These are phyloP conservation scores for Candida ficus DNA, from an alignment of 805 yeast genomes.

Conservation along the genomic window DNA sequence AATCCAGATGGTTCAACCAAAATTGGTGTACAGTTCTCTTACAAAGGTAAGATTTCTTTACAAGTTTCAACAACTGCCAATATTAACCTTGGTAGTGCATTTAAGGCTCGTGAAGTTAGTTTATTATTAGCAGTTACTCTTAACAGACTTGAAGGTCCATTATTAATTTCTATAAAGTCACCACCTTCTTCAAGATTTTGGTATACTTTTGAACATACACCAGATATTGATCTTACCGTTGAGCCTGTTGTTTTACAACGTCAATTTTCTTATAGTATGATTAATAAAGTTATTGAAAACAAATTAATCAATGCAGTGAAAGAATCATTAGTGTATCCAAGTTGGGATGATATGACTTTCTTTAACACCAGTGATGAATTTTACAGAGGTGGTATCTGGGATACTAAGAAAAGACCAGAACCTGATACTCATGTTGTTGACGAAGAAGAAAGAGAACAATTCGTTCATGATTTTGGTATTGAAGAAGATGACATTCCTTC, in stretches of 20 bases:
- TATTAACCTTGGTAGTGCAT: conserved; percentile 68
- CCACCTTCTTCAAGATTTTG: conserved; percentile 90
- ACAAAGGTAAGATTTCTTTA: conserved; percentile 70
- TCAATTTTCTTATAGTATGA: conserved; percentile 68
- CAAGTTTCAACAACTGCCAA: conserved; percentile 78
- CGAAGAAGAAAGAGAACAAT: conserved; percentile 9
- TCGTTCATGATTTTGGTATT: conserved; percentile 5
- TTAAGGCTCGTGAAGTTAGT: conserved; percentile 69
- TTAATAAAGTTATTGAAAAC: conserved; percentile 76
- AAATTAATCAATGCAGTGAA: conserved; percentile 73
- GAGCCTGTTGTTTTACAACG: conserved; percentile 92
- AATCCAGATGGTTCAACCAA: conserved; percentile 76
- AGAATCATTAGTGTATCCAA: conserved; percentile 79
- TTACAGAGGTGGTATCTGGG: conserved; percentile 95
- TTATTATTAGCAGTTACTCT: conserved; percentile 66
- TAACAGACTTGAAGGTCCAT: conserved; percentile 65
- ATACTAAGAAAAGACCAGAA: conserved; percentile 29
- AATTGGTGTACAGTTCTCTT: conserved; percentile 55
- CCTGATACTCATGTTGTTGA: conserved; percentile 5
- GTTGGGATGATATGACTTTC: conserved; percentile 82
- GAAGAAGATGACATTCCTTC: conserved; percentile 5
- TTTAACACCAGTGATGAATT: conserved; percentile 59
- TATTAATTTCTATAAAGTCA: conserved; percentile 67
- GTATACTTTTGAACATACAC: conserved; percentile 83
- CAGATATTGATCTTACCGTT: conserved; percentile 64